Conservation (phyloP, 164 flowering plant genomes). For the Liriodendron chinense region DNA sequence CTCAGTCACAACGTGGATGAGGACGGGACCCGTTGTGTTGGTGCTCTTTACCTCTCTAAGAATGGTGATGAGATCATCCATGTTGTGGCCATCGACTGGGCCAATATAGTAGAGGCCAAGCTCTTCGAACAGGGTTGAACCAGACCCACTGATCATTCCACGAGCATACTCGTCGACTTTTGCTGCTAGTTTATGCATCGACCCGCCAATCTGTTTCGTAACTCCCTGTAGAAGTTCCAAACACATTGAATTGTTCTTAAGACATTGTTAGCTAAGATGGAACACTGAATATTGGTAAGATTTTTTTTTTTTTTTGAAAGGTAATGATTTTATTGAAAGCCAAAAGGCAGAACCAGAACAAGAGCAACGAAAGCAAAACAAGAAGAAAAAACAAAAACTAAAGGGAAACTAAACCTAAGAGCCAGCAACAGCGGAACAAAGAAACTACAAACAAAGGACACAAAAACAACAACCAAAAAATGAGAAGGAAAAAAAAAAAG, state of each 20-base stretch:
- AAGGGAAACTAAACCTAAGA: no score
- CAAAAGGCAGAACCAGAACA: no score
- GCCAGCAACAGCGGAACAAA: no score
- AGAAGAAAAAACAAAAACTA: no score
- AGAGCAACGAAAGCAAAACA: no score
- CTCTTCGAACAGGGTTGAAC: constrained; percentile 90
- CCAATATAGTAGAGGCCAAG: constrained; percentile 97
- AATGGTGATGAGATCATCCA: constrained; percentile 84
- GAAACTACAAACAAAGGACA: no score
- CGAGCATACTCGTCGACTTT: constrained; percentile 98
- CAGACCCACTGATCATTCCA: constrained; percentile 96
- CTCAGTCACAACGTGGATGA: constrained; percentile 93
- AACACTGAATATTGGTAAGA: not conserved
- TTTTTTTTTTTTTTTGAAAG: no score
- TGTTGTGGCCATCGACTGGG: constrained; percentile 93
- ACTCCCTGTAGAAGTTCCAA: constrained; percentile 61
- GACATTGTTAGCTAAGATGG: not conserved
- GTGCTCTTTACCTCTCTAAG: constrained; percentile 85
- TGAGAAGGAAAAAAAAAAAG: no score
- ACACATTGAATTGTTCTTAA: not conserved
- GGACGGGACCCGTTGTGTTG: constrained; percentile 82
- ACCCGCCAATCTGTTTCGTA: constrained; percentile 84
- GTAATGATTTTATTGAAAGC: no score
- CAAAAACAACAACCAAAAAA: no score
- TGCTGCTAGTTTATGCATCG: constrained; percentile 87